A percentile compares a stretch with the other conserved stretches of the same genome.
Conservation (phyloP, 208 protist genomes). For the Crithidia brevicula region DNA sequence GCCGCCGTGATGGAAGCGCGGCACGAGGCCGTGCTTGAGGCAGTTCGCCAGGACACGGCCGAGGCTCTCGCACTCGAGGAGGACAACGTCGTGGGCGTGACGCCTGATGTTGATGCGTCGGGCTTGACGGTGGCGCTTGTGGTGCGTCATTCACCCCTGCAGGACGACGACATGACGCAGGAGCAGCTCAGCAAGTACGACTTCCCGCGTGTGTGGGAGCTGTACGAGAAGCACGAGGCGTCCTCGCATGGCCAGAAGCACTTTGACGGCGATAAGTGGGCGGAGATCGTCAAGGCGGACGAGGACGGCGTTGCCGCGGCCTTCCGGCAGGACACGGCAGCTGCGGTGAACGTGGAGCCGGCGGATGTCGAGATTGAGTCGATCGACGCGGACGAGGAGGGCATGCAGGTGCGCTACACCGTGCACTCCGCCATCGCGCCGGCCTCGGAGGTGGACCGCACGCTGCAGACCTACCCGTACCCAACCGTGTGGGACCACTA, state of each 20-base stretch:
- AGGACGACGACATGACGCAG: conserved; percentile 43
- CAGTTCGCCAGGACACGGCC: conserved; percentile 44
- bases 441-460: conserved; percentile 20
- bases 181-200: conserved; percentile 47
- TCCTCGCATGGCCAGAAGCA: conserved; percentile 11
- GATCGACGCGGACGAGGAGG: conserved; percentile 14
- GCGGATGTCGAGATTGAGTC: conserved; percentile 30
- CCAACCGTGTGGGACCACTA: conserved; percentile 44
- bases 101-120: conserved; percentile 12
- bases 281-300: conserved; percentile 22
- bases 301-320: conserved; percentile 23
- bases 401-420: conserved; percentile 35
- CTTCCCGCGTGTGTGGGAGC: conserved; percentile 50
- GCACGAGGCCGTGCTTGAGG: conserved; percentile 30
- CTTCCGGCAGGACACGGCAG: conserved; percentile 46
- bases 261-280: conserved; percentile 49
- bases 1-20: conserved; percentile 32
- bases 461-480: conserved; percentile 34
- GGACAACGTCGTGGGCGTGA: conserved; percentile 35
- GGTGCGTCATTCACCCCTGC: conserved; percentile 43
- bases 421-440: conserved; percentile 12
- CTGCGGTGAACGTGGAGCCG: conserved; percentile 13
- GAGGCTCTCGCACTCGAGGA: conserved; percentile 34
- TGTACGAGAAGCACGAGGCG: conserved; percentile 43
- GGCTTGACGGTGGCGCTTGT: conserved; percentile 26